Base-by-base conservation (phyloP, 2,329 filamentous ascomycete genomes). In the Neonectria magnoliae region DNA sequence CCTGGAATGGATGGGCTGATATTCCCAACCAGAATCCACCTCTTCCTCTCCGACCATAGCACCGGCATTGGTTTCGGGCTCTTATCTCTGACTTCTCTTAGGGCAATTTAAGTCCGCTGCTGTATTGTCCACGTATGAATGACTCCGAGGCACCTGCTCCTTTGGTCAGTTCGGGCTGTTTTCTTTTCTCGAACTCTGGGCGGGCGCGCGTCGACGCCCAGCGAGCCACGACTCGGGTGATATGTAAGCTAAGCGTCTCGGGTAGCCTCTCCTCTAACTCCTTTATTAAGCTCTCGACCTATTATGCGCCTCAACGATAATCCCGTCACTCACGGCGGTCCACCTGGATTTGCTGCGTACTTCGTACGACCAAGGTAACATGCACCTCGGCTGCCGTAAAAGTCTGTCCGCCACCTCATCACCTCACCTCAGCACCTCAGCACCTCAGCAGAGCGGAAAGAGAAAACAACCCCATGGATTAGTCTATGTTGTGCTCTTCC, bases 11-110 rank as follows among this genome's bases (percentile, higher is more conserved):
- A 60, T 64, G 61, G 61, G 51, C 56, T 64, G 61, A 64, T 60
- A 27, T 42, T 44, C 29, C 44, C 22, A 42, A 18, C 31, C 16
- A n/a, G 16, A 55, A 38, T 51, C 45, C 56, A 47, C 47, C 45
- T 58, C 36, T 54, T 29, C 45, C 65, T 71, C 63, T 65, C 65
- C 63, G 69, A 70, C 48, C 57, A 57, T 61, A 25, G 55, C 47
- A 55, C 33, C 47, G 27, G 45, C 55, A 62, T 47, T 45, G 57
- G 18, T 45, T 53, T 62, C 54, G 55, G 51, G 60, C 55, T 62
- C 60, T 60, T 62, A 57, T 62, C 36, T 45, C 25, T 56, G 31
- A 31, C 38, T 10, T 50, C 58, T 47, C 51, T 54, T 53, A 44
- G 33, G 42, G 41, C 31, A 57, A 55, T 56, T 48, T 27, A 51